Evolutionary conservation across 805 yeast genomes (phyloP).

Genomic region (Candida suzukii): DNA sequence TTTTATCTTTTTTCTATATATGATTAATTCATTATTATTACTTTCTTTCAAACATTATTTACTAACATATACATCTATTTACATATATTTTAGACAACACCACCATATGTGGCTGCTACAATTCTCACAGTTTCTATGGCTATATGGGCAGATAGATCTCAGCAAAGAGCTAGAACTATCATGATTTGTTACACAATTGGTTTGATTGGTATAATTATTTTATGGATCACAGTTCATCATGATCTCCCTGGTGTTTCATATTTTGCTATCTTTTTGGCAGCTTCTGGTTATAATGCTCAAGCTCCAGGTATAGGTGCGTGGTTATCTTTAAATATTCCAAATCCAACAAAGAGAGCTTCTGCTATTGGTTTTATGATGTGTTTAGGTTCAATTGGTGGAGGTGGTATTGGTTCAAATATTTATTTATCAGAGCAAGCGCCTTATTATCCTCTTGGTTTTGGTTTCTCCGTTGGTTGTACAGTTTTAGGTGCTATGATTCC

Average conservation of each 20-base stretch:
- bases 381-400: constrained; percentile 25
- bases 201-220: constrained; percentile 30
- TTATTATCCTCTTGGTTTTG: constrained; percentile 12
- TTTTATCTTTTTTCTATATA: no score
- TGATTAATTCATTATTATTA: no score
- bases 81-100: no score
- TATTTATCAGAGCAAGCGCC: constrained; percentile 11
- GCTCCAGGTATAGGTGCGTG: constrained; percentile 15
- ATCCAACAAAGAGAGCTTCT: constrained; percentile 33
- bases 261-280: constrained; percentile 35
- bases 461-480: constrained; percentile 12
- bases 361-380: constrained; percentile 39
- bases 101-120: constrained; percentile 28
- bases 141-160: constrained; percentile 22
- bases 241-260: constrained; percentile 32
- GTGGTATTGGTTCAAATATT: constrained; percentile 13
- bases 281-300: constrained; percentile 27
- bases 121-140: constrained; percentile 22
- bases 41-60: no score
- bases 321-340: constrained; percentile 11
- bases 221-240: constrained; percentile 35
- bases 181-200: constrained; percentile 30
- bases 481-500: constrained; percentile 14
- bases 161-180: constrained; percentile 27
- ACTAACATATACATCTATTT: no score